phyloP scores from a whole-genome alignment of 805 yeast species.

The Teunomyces lycoperdinae region DNA sequence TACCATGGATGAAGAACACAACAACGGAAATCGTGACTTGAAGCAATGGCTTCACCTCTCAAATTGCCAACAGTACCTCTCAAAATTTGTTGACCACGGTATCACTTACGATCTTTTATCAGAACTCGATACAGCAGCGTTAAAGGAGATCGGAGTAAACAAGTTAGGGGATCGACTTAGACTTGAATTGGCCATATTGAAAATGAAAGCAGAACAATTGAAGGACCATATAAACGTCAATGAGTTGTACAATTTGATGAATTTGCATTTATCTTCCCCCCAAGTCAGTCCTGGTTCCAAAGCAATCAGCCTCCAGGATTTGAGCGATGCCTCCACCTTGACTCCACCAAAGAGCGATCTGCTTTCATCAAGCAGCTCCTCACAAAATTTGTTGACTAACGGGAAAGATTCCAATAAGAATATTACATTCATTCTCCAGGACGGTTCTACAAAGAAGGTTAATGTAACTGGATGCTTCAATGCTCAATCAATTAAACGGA shows the following conservation, averaged over 20 bases:
- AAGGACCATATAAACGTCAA: conserved; percentile 20
- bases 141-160: conserved; percentile 69
- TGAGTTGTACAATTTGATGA: conserved; percentile 20
- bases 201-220: conserved; percentile 37
- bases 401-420: conserved; percentile 26
- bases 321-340: conserved; percentile 5
- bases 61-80: conserved; percentile 33
- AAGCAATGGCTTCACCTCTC: conserved; percentile 36
- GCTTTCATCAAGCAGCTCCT: not conserved
- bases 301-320: not conserved
- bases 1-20: not conserved
- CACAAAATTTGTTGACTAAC: not conserved
- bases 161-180: conserved; percentile 82
- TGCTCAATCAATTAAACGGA: conserved; percentile 73
- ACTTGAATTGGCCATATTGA: conserved; percentile 56
- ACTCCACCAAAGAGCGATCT: conserved; percentile 5
- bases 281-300: conserved; percentile 5
- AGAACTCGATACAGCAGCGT: conserved; percentile 59
- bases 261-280: conserved; percentile 11
- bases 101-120: conserved; percentile 55
- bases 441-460: conserved; percentile 66
- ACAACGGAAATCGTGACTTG: conserved; percentile 13
- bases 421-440: conserved; percentile 70
- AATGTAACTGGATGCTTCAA: conserved; percentile 77
- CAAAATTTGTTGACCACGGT: conserved; percentile 45